These are phyloP conservation scores for Solanum acaule DNA, from an alignment of 257 asterid species.

Conservation along the genomic window DNA sequence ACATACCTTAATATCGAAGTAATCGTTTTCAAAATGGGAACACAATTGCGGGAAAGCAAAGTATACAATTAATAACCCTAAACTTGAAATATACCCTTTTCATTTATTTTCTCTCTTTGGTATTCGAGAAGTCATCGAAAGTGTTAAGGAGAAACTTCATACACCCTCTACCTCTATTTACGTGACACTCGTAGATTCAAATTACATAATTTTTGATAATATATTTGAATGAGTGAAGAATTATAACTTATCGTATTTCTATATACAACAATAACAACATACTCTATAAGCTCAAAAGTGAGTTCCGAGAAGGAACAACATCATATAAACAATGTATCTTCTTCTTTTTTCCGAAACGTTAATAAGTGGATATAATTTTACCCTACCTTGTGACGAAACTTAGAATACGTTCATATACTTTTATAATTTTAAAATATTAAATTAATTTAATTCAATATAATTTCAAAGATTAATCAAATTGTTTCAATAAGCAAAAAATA, in stretches of 20 bases:
- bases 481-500: neutral
- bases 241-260: too few relatives aligned
- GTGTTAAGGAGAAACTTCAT: neutral
- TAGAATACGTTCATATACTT: too few relatives aligned
- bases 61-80: neutral
- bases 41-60: conserved; percentile 1
- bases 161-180: neutral
- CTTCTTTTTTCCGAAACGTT: too few relatives aligned
- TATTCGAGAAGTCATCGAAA: neutral
- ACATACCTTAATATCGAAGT: neutral
- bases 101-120: neutral
- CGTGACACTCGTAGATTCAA: too few relatives aligned
- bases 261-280: too few relatives aligned
- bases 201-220: neutral
- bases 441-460: neutral
- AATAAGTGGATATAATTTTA: too few relatives aligned
- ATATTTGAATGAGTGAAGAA: too few relatives aligned
- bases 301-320: neutral
- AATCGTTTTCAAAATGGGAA: neutral
- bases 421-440: neutral
- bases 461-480: neutral
- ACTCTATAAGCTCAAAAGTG: neutral
- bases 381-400: neutral
- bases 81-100: neutral
- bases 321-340: neutral